Conservation (phyloP, 257 asterid species). For the Petrea volubilis region DNA sequence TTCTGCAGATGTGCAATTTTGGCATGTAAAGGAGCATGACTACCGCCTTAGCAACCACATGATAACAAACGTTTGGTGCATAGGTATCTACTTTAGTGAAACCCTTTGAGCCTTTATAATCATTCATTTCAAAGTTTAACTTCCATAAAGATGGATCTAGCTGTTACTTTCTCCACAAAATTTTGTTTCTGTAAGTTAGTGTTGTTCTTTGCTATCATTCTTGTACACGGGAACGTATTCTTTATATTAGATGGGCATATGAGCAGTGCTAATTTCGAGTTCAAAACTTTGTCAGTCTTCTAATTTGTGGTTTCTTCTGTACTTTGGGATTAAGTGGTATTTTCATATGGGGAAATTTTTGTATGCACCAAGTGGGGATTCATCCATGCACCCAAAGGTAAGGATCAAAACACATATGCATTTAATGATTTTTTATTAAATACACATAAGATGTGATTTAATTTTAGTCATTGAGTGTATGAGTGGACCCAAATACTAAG, state of each 20-base stretch:
- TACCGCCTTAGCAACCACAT: slow-evolving; percentile 20
- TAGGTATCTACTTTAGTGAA: slow-evolving; percentile 22
- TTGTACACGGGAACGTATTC: slow-evolving; percentile 10
- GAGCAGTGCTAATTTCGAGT: not conserved
- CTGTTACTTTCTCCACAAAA: slow-evolving; percentile 26
- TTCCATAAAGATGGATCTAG: slow-evolving; percentile 36
- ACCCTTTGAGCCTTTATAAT: slow-evolving; percentile 25
- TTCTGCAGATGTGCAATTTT: slow-evolving; percentile 77
- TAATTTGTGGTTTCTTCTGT: not conserved
- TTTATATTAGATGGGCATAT: slow-evolving; percentile 13
- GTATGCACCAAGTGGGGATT: too few relatives aligned
- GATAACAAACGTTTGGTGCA: slow-evolving; percentile 25
- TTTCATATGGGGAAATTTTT: too few relatives aligned
- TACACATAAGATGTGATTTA: too few relatives aligned
- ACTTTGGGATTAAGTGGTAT: not conserved
- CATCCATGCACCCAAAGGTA: too few relatives aligned
- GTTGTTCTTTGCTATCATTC: slow-evolving; percentile 8
- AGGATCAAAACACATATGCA: too few relatives aligned
- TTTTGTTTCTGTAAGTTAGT: slow-evolving; percentile 32
- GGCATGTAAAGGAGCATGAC: slow-evolving; percentile 50
- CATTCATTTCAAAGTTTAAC: slow-evolving; percentile 22
- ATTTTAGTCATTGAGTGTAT: too few relatives aligned
- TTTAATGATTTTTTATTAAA: too few relatives aligned
- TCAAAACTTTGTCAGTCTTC: not conserved
- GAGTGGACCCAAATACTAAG: too few relatives aligned